Evolutionary conservation across 75 land plant genomes (phyloP).

Genomic region (Picea sitchensis): DNA sequence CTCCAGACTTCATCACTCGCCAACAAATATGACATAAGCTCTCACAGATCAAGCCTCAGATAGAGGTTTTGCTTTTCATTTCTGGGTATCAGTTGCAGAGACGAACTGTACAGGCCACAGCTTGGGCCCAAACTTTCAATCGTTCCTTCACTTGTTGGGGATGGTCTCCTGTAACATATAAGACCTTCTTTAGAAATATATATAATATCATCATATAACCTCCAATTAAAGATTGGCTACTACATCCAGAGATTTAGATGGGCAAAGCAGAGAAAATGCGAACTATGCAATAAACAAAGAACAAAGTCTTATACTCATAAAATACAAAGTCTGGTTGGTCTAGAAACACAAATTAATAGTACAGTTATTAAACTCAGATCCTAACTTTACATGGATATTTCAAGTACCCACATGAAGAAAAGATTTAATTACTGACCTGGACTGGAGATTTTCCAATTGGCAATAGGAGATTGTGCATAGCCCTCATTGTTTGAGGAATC

Average conservation of each 20-base stretch:
- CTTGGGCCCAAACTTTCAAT: conserved; percentile 36
- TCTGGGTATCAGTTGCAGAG: neutral
- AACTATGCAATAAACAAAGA: no score
- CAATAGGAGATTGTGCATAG: conserved; percentile 17
- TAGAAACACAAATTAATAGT: no score
- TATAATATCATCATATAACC: no score
- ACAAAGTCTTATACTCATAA: no score
- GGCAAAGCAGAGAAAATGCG: no score
- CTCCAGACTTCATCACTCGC: neutral
- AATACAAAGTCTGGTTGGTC: no score
- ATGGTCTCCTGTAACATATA: conserved; percentile 26
- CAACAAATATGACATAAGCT: neutral
- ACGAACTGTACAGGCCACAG: conserved; percentile 25
- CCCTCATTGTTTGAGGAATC: conserved; percentile 4
- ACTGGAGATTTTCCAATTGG: conserved; percentile 28
- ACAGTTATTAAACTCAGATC: no score
- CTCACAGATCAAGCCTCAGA: neutral
- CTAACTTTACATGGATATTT: neutral
- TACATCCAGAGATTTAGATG: no score
- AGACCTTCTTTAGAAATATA: no score
- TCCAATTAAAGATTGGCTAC: no score
- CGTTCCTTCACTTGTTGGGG: conserved; percentile 33
- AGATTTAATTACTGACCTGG: conserved; percentile 18
- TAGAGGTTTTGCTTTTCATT: neutral
- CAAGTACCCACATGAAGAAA: neutral